phyloP scores from a whole-genome alignment of 1,284 basidiomycete species.

The Salmacisia buchloeana region DNA sequence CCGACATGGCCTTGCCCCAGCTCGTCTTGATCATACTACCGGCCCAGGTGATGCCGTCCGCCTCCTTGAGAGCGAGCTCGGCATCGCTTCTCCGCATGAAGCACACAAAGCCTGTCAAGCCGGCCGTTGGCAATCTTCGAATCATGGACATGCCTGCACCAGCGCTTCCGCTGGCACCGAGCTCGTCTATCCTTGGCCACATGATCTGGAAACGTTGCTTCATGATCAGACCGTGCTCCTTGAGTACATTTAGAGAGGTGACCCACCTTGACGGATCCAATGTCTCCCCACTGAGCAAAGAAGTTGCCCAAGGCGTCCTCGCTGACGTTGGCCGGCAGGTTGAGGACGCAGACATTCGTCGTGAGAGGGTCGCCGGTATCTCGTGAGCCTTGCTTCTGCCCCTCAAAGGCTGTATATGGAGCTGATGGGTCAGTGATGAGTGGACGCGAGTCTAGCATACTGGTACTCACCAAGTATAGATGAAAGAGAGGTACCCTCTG shows the following conservation, averaged over 20 bases:
- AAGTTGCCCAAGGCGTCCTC: slow-evolving; percentile 78
- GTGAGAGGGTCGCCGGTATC: slow-evolving; percentile 79
- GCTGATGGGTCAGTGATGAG: slow-evolving; percentile 15
- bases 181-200: slow-evolving; percentile 31
- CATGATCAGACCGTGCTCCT: no score
- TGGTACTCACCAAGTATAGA: slow-evolving; percentile 56
- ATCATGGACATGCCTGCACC: slow-evolving; percentile 69
- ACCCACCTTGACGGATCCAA: slow-evolving; percentile 54
- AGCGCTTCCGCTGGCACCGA: slow-evolving; percentile 22
- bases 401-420: slow-evolving; percentile 64
- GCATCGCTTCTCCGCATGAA: slow-evolving; percentile 90
- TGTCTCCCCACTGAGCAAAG: slow-evolving; percentile 62
- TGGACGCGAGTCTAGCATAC: neutral
- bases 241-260: neutral
- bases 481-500: slow-evolving; percentile 66
- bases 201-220: no score
- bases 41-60: slow-evolving; percentile 87
- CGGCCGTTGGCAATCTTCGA: slow-evolving; percentile 63
- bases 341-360: slow-evolving; percentile 81
- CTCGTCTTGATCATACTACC: slow-evolving; percentile 76
- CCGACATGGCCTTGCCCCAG: slow-evolving; percentile 90
- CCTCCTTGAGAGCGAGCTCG: slow-evolving; percentile 73
- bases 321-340: slow-evolving; percentile 74
- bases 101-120: slow-evolving; percentile 87
- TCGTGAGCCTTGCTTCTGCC: slow-evolving; percentile 72